phyloP scores from a whole-genome alignment of 495 filamentous ascomycete species.

The Xylaria scruposa region DNA sequence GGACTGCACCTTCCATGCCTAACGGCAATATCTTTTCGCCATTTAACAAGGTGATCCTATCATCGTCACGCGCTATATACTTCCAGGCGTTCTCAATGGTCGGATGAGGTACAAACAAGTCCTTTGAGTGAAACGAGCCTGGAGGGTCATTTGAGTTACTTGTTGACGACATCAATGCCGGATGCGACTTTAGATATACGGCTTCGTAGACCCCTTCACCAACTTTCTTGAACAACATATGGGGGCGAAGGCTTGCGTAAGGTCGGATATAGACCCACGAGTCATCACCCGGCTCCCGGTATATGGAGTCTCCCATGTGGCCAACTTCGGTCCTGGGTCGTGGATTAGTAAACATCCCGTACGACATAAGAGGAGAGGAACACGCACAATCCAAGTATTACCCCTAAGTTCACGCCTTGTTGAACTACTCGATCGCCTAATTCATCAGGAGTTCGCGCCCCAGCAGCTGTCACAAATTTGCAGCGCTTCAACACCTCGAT shows the following conservation, averaged over 20 bases:
- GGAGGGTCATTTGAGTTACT: conserved; percentile 64
- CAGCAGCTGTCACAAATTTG: conserved; percentile 58
- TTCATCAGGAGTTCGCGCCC: conserved; percentile 62
- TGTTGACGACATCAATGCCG: conserved; percentile 56
- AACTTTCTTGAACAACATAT: conserved; percentile 59
- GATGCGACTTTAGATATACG: conserved; percentile 64
- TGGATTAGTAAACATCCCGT: conserved; percentile 9
- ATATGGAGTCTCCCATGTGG: conserved; percentile 55
- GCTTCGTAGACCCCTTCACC: conserved; percentile 57
- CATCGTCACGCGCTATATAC: conserved; percentile 67
- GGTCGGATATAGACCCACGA: conserved; percentile 62
- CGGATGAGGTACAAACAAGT: conserved; percentile 69
- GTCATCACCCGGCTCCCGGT: conserved; percentile 51
- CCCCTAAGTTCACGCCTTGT: conserved; percentile 56
- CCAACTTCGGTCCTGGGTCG: conserved; percentile 61
- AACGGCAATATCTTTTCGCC: conserved; percentile 76
- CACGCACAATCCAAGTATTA: conserved; percentile 60
- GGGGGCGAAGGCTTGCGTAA: conserved; percentile 52
- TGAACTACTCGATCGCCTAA: conserved; percentile 60
- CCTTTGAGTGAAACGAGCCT: conserved; percentile 62
- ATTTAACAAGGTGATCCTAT: conserved; percentile 67
- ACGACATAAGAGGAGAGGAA: neutral
- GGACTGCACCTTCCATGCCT: conserved; percentile 64
- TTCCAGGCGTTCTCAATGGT: conserved; percentile 67
- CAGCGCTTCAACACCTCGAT: conserved; percentile 53